Conservation (phyloP, 2,329 filamentous ascomycete genomes). For the Clarireedia paspali region DNA sequence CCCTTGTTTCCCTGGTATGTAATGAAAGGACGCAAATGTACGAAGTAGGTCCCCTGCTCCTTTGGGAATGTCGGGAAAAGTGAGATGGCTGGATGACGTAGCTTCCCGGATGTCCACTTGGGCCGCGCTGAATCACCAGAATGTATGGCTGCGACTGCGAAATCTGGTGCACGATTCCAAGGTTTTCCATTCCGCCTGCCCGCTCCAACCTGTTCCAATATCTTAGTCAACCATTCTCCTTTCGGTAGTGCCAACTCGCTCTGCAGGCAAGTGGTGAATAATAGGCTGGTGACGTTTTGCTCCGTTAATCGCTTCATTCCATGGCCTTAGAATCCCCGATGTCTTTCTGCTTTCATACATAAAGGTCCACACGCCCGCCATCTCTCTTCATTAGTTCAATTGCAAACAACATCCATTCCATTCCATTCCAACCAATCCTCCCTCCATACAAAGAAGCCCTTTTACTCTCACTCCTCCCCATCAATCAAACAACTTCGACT, state of each 20-base stretch:
- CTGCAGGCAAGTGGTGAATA: neutral
- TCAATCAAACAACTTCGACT: constrained; percentile 1
- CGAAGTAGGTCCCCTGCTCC: too few species aligned
- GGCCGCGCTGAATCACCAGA: too few species aligned
- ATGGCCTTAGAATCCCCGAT: neutral
- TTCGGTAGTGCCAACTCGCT: neutral
- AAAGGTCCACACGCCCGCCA: neutral
- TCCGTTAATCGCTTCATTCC: neutral
- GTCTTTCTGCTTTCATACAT: neutral
- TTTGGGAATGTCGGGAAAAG: too few species aligned
- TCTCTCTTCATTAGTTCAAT: neutral
- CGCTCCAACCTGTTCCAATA: neutral
- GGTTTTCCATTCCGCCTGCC: too few species aligned
- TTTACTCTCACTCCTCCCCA: neutral
- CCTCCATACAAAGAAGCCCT: constrained; percentile 2
- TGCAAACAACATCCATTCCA: neutral
- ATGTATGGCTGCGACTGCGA: too few species aligned
- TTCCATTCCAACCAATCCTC: neutral
- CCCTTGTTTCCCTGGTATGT: too few species aligned
- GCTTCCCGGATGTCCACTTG: too few species aligned
- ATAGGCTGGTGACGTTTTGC: neutral
- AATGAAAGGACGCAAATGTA: too few species aligned
- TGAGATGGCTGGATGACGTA: too few species aligned
- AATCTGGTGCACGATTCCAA: too few species aligned
- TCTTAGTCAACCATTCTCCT: neutral